These are phyloP conservation scores for Verticillium alfalfae DNA, from an alignment of 2,329 filamentous ascomycete species.

Conservation along the genomic window DNA sequence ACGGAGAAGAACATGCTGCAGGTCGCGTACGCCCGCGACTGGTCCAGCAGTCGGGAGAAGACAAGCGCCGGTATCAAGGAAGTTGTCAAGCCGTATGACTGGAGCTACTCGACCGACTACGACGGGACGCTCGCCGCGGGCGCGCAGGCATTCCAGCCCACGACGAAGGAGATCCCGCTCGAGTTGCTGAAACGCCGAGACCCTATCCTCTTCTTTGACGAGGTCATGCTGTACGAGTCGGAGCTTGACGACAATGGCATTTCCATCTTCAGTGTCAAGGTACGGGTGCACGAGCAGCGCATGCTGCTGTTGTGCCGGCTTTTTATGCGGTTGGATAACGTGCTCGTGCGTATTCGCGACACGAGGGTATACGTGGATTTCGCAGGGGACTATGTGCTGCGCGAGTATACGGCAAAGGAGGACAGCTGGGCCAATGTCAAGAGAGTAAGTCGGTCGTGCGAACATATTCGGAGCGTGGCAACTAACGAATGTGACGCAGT, in stretches of 20 bases:
- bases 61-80: slow-evolving; percentile 86
- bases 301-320: slow-evolving; percentile 80
- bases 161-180: slow-evolving; percentile 61
- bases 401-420: slow-evolving; percentile 89
- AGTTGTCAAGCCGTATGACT: slow-evolving; percentile 93
- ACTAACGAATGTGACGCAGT: slow-evolving; percentile 28
- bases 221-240: slow-evolving; percentile 93
- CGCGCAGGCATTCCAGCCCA: slow-evolving; percentile 15
- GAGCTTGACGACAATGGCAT: slow-evolving; percentile 98
- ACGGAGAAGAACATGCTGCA: slow-evolving; percentile 86
- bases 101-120: slow-evolving; percentile 93
- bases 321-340: slow-evolving; percentile 90
- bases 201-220: slow-evolving; percentile 94
- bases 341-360: slow-evolving; percentile 81
- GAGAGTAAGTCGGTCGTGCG: slow-evolving; percentile 45
- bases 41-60: slow-evolving; percentile 64
- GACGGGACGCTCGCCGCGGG: slow-evolving; percentile 50
- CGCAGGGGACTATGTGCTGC: slow-evolving; percentile 66
- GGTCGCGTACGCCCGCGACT: slow-evolving; percentile 87
- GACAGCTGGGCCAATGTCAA: slow-evolving; percentile 72
- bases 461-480: not conserved
- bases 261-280: slow-evolving; percentile 81
- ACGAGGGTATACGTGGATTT: slow-evolving; percentile 93
- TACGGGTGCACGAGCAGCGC: slow-evolving; percentile 85
- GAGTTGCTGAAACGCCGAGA: slow-evolving; percentile 83